Conservation (phyloP, 75 land plant species). For the Adiantum capillusveneris region DNA sequence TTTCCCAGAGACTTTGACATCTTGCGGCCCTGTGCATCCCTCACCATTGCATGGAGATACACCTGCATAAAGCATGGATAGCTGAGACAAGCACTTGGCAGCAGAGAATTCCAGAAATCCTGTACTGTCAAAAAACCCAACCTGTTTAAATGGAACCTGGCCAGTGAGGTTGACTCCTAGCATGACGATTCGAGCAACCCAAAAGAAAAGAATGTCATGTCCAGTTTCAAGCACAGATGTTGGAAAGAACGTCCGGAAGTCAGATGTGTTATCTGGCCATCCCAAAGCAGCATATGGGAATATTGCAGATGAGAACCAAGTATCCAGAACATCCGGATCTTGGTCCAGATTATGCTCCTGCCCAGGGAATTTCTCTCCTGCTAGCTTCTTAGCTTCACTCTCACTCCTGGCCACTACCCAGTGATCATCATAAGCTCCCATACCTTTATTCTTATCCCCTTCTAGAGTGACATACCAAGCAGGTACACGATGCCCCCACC, state of each 20-base stretch:
- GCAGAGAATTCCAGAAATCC: no score
- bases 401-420: constrained; percentile 88
- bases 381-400: constrained; percentile 53
- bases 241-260: constrained; percentile 77
- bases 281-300: constrained; percentile 90
- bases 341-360: constrained; percentile 46
- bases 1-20: no score
- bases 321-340: constrained; percentile 98
- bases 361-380: constrained; percentile 44
- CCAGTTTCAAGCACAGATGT: constrained; percentile 92
- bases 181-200: constrained; percentile 99
- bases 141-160: constrained; percentile 78
- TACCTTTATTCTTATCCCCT: constrained; percentile 58
- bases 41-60: no score
- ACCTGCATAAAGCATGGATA: no score
- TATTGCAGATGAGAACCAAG: constrained; percentile 96
- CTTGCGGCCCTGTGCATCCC: no score
- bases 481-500: constrained; percentile 99
- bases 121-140: no score
- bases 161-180: constrained; percentile 79
- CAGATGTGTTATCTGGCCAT: constrained; percentile 81
- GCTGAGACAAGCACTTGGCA: no score
- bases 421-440: constrained; percentile 84
- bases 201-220: constrained; percentile 94
- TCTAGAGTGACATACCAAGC: constrained; percentile 87